Conservation (phyloP, 2,329 filamentous ascomycete species). For the Basipetospora chlamydospora region DNA sequence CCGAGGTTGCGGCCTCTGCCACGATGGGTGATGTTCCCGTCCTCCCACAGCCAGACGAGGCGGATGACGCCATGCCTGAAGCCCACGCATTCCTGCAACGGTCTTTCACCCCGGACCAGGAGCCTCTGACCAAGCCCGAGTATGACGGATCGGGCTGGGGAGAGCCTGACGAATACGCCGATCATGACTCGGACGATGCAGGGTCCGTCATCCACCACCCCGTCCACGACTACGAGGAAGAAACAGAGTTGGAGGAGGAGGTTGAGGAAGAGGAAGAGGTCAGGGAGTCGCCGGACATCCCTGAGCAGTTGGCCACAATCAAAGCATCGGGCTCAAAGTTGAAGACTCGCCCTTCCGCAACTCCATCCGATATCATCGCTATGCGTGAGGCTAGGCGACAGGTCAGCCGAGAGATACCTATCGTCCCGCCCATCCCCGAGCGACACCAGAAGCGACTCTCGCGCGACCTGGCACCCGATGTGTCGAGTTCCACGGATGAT, state of each 20-base stretch:
- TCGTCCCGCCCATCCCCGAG: slow-evolving; percentile 45
- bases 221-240: slow-evolving; percentile 28
- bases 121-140: slow-evolving; percentile 38
- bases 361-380: slow-evolving; percentile 65
- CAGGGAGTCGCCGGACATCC: slow-evolving; percentile 47
- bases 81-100: slow-evolving; percentile 23
- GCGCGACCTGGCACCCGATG: slow-evolving; percentile 27
- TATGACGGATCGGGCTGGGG: slow-evolving; percentile 51
- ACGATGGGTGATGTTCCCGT: slow-evolving; percentile 15
- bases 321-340: slow-evolving; percentile 75
- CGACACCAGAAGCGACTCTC: slow-evolving; percentile 43
- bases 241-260: slow-evolving; percentile 14
- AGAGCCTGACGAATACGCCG: slow-evolving; percentile 28
- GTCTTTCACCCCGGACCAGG: slow-evolving; percentile 33
- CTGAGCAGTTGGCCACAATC: slow-evolving; percentile 75
- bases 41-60: slow-evolving; percentile 9
- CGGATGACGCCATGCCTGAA: slow-evolving; percentile 19
- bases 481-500: slow-evolving; percentile 20
- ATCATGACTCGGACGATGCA: slow-evolving; percentile 54
- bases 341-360: slow-evolving; percentile 78
- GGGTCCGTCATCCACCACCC: slow-evolving; percentile 82
- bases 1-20: slow-evolving; percentile 7
- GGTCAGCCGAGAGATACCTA: slow-evolving; percentile 56
- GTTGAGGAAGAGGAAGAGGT: slow-evolving; percentile 23
- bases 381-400: slow-evolving; percentile 81